A percentile compares a stretch with the other conserved stretches of the same genome.
phyloP scores from a whole-genome alignment of 768 basidiomycete species.

The Termitomyces sp. region DNA sequence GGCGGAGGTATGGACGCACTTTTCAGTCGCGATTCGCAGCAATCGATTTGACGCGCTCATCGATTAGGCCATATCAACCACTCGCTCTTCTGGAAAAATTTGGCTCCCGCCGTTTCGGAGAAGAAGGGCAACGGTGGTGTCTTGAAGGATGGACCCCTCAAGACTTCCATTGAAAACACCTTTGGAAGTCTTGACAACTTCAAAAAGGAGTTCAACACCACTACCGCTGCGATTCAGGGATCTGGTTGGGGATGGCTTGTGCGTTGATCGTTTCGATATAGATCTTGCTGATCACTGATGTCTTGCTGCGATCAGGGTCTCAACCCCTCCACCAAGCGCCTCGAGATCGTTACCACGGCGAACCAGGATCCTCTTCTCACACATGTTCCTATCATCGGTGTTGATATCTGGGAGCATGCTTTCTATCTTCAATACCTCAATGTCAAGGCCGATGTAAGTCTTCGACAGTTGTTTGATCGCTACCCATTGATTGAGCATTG shows the following conservation, averaged over 20 bases:
- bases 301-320: constrained; percentile 48
- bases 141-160: constrained; percentile 63
- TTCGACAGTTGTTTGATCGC: not conserved
- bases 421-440: constrained; percentile 97
- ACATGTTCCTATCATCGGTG: constrained; percentile 81
- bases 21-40: not conserved
- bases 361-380: constrained; percentile 93
- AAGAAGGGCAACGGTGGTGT: constrained; percentile 60
- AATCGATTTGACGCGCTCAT: constrained; percentile 20
- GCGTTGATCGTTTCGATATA: constrained; percentile 30
- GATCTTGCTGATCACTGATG: not conserved
- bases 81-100: constrained; percentile 95
- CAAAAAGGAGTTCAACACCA: constrained; percentile 80
- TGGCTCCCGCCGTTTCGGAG: constrained; percentile 60
- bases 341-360: constrained; percentile 88
- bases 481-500: not conserved
- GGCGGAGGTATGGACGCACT: too few species aligned
- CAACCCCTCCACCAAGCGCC: constrained; percentile 61
- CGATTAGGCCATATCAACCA: constrained; percentile 85
- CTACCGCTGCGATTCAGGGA: constrained; percentile 86
- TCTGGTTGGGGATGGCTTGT: constrained; percentile 98
- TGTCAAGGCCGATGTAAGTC: constrained; percentile 86
- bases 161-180: constrained; percentile 53
- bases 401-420: constrained; percentile 96
- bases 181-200: constrained; percentile 75